Conservation (phyloP, 371 early-diverging fungal species). For the Neoconidiobolus thromboides region DNA sequence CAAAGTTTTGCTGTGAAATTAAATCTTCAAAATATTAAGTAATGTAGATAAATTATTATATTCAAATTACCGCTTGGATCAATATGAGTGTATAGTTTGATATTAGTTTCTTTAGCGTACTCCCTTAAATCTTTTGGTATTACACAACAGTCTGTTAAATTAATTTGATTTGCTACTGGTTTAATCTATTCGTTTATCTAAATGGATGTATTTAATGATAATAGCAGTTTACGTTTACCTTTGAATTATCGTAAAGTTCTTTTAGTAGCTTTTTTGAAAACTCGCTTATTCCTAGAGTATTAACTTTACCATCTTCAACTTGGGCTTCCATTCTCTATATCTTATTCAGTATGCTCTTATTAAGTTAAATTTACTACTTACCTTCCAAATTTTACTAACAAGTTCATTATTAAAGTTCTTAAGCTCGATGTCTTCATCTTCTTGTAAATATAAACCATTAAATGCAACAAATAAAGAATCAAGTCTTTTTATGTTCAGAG, state of each 20-base stretch:
- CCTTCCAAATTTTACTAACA: not conserved
- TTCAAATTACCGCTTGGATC: not conserved
- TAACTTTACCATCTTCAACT: not conserved
- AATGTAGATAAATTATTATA: not conserved
- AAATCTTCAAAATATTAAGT: not conserved
- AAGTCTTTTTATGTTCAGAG: not conserved
- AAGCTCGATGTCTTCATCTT: not conserved
- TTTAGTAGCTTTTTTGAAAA: not conserved
- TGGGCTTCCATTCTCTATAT: not conserved
- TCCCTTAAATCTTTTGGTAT: not conserved
- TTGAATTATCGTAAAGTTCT: not conserved
- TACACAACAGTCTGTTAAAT: constrained; percentile 3
- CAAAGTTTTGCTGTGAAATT: not conserved
- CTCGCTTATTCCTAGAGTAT: not conserved
- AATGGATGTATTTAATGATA: not conserved
- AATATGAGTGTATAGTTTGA: constrained; percentile 1
- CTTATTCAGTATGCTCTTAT: not conserved
- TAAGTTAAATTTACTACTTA: not conserved
- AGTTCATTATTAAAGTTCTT: not conserved
- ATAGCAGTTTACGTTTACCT: not conserved
- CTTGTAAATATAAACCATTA: not conserved
- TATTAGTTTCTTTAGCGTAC: not conserved
- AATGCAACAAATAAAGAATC: not conserved
- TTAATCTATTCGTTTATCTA: not conserved
- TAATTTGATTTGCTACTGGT: not conserved